A percentile compares a stretch with the other conserved stretches of the same genome.
These are phyloP conservation scores for Toxoplasma gondii DNA, from an alignment of 169 alveolate species.

Conservation along the genomic window DNA sequence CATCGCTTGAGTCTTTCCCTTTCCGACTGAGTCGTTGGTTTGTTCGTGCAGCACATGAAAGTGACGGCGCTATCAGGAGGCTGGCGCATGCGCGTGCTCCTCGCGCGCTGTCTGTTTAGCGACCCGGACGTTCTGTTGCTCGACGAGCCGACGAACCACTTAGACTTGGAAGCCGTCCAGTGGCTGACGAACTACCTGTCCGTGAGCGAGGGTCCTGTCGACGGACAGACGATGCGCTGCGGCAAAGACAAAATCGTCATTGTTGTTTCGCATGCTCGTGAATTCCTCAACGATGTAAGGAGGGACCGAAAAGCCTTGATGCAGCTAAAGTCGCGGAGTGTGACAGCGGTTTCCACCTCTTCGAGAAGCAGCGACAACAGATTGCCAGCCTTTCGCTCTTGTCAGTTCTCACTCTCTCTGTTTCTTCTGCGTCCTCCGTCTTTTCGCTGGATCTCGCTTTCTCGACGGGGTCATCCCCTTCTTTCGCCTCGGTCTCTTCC, in stretches of 20 bases:
- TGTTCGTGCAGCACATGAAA: slow-evolving; percentile 49
- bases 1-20: too few species aligned
- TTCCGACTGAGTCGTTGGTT: neutral
- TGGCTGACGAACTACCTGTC: slow-evolving; percentile 94
- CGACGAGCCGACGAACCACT: slow-evolving; percentile 94
- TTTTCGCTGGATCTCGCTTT: too few species aligned
- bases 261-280: slow-evolving; percentile 97
- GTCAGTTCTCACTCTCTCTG: too few species aligned
- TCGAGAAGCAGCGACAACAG: too few species aligned
- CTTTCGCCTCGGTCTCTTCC: too few species aligned
- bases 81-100: slow-evolving; percentile 67
- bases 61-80: slow-evolving; percentile 50
- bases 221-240: slow-evolving; percentile 27
- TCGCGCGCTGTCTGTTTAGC: slow-evolving; percentile 83
- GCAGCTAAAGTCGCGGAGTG: too few species aligned
- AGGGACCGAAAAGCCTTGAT: too few species aligned
- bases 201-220: slow-evolving; percentile 13
- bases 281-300: slow-evolving; percentile 90
- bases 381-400: too few species aligned
- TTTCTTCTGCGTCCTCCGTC: too few species aligned
- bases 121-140: slow-evolving; percentile 90
- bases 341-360: too few species aligned
- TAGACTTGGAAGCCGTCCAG: slow-evolving; percentile 95
- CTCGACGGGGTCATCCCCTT: too few species aligned
- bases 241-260: slow-evolving; percentile 92